Base-by-base conservation (phyloP, 306 rosid genomes). In the Castanea mollissima region DNA sequence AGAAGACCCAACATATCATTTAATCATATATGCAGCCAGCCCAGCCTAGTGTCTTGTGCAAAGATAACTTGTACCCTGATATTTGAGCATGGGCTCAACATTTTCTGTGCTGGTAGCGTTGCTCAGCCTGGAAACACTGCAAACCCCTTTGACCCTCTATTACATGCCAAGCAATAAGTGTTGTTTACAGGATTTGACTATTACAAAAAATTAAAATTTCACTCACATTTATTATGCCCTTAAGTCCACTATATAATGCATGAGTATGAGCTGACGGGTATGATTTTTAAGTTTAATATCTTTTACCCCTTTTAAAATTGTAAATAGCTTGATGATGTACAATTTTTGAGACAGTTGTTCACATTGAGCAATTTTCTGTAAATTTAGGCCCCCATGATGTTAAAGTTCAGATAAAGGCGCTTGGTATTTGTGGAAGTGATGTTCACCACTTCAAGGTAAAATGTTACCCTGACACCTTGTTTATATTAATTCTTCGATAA, bases 351-450 rank as follows among this genome's bases (percentile, higher is more conserved):
- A 57, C 63, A 63, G 69, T 25, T 34, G 3, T 35, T 73, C 60
- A 32, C 49, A 20, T 69, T 38, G 34, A 56, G 12, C 64, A 31
- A 69, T 58, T 49, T 51, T 8, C 73, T 65, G 59, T 44, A 23
- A 56, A 58, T 71, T 80, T 75, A 86, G 88, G 84, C 14, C 82
- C 84, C 59, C 72, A 57, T 79, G 88, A 85, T 76, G 88, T 85
- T 41, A 79, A 63, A 82, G 79, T 85, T 54, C 13, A 79, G 75
- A 69, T 85, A 5, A 85, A 85, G 34, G 88, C 86, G 20, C 74
- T 79, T 16, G 88, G 88, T 21, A 85, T 85, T 7, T 85, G 86
- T 73, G 88, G 88, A 64, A 85, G 84, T 46, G 88, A 85, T 73
- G 62, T 82, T 54, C 88, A 85, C 44, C 82, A 85, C 77, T 79